Evolutionary conservation across 306 rosid genomes (phyloP).

Genomic region (Parietaria judaica): DNA sequence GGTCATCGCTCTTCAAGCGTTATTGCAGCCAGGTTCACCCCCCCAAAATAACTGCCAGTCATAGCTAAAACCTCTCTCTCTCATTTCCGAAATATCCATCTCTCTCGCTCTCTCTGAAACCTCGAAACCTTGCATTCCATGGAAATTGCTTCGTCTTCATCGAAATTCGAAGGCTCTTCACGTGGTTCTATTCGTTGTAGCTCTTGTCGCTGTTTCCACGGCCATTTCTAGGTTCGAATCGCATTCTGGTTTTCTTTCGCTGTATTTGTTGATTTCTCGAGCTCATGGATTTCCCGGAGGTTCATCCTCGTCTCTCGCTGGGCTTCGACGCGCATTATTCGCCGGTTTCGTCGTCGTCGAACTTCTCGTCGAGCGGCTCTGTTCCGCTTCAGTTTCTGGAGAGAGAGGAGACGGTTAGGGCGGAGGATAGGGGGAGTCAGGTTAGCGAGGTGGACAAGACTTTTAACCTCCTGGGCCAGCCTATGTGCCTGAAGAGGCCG

Average conservation of each 20-base stretch:
- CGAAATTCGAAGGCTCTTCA: constrained; percentile 20
- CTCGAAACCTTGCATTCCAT: constrained; percentile 10
- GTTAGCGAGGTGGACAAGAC: constrained; percentile 36
- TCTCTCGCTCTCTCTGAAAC: neutral
- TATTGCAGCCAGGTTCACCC: constrained; percentile 15
- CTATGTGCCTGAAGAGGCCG: constrained; percentile 41
- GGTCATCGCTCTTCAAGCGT: neutral
- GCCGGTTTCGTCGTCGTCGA: constrained; percentile 19
- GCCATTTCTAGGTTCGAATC: constrained; percentile 24
- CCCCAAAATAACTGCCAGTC: neutral
- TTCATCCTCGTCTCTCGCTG: constrained; percentile 50
- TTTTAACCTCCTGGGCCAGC: constrained; percentile 47
- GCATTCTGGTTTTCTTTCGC: neutral
- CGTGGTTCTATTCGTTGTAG: constrained; percentile 36
- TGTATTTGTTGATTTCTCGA: neutral
- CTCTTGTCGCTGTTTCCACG: constrained; percentile 43
- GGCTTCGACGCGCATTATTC: constrained; percentile 42
- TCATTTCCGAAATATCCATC: neutral
- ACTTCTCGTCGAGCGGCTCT: constrained; percentile 17
- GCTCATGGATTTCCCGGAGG: constrained; percentile 36
- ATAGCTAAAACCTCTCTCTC: neutral
- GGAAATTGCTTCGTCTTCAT: constrained; percentile 33
- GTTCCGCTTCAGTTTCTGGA: constrained; percentile 30
- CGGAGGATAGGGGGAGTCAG: constrained; percentile 26
- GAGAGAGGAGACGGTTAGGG: constrained; percentile 23